These are phyloP conservation scores for Populus tomentosa DNA, from an alignment of 441 rosid genomes.

Conservation along the genomic window DNA sequence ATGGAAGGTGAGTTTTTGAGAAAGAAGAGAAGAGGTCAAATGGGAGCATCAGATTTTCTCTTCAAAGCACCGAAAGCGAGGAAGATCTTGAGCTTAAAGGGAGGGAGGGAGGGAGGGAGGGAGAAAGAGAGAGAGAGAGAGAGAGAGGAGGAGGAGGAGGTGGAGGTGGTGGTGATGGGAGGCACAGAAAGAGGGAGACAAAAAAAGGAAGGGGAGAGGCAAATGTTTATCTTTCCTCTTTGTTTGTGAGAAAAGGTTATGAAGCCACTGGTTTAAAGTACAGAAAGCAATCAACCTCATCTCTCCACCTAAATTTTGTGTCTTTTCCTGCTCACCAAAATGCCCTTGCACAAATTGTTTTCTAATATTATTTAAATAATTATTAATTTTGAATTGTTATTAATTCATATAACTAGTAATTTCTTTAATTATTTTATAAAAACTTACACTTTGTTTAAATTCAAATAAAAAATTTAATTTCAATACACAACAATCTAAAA, in stretches of 20 bases:
- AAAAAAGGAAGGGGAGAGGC: background rate
- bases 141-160: too few relatives aligned
- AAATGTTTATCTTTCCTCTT: background rate
- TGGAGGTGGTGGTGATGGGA: background rate
- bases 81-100: slow-evolving; percentile 29
- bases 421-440: too few relatives aligned
- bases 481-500: too few relatives aligned
- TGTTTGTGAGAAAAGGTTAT: background rate
- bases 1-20: background rate
- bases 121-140: too few relatives aligned
- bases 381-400: too few relatives aligned
- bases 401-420: too few relatives aligned
- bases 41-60: slow-evolving; percentile 17
- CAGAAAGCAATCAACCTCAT: slow-evolving; percentile 9
- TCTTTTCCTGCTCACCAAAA: background rate
- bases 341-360: slow-evolving; percentile 4
- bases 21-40: background rate
- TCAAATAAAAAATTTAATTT: too few relatives aligned
- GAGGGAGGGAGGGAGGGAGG: background rate
- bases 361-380: too few relatives aligned
- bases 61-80: slow-evolving; percentile 37
- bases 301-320: background rate
- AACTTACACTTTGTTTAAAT: too few relatives aligned
- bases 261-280: slow-evolving; percentile 3
- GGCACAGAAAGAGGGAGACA: background rate